These are phyloP conservation scores for Metarhizium robertsii DNA, from an alignment of 2,329 filamentous ascomycete species.

Conservation along the genomic window DNA sequence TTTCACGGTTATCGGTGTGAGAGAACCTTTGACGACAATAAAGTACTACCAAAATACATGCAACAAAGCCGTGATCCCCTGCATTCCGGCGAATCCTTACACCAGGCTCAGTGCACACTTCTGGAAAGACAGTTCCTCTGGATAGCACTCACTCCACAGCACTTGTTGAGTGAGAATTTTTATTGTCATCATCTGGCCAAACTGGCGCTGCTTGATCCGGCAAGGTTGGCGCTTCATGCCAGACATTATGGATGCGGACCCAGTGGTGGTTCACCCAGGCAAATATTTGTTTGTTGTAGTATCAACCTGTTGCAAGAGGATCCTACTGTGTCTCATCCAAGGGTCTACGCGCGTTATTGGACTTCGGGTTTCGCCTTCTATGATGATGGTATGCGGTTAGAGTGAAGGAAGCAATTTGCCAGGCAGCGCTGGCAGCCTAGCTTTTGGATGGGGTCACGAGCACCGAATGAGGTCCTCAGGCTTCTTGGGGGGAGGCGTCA, in stretches of 20 bases:
- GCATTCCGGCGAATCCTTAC: not conserved
- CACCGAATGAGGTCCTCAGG: no score
- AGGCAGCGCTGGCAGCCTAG: not conserved
- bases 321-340: not conserved
- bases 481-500: no score
- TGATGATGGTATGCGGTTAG: not conserved
- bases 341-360: not conserved
- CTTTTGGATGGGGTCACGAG: not conserved
- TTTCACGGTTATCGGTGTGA: no score
- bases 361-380: not conserved
- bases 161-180: not conserved
- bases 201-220: not conserved
- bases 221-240: slow-evolving; percentile 6
- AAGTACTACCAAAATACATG: not conserved
- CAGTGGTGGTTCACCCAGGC: not conserved
- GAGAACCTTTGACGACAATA: not conserved
- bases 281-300: not conserved
- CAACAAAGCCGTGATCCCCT: not conserved
- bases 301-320: not conserved
- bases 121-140: not conserved
- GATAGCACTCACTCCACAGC: not conserved
- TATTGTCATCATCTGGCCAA: not conserved
- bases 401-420: no score
- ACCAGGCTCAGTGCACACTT: not conserved
- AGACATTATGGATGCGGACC: not conserved